Percentiles rank a stretch among this genome's conserved stretches.
Evolutionary conservation across 306 rosid species (phyloP).

Genomic region (Fragaria iinumae): DNA sequence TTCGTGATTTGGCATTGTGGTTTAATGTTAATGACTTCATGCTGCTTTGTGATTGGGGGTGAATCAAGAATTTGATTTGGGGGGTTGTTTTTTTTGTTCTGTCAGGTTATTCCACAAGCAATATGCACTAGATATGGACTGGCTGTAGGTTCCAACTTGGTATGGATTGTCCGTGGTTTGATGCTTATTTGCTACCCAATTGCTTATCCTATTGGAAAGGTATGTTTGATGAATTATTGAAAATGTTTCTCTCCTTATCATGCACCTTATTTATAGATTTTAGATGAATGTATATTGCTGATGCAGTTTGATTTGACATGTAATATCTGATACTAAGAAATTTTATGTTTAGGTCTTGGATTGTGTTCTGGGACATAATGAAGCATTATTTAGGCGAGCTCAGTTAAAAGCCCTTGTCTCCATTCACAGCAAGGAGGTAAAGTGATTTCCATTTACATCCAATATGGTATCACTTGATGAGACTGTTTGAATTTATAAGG

Average conservation of each 20-base stretch:
- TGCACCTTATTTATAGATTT: background rate
- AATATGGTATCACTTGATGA: conserved; percentile 13
- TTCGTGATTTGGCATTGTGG: conserved; percentile 2
- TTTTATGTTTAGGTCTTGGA: conserved; percentile 65
- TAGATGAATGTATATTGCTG: background rate
- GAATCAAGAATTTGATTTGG: conserved; percentile 7
- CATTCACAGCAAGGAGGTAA: conserved; percentile 90
- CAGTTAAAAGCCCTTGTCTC: conserved; percentile 91
- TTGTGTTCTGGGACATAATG: conserved; percentile 76
- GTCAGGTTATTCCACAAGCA: conserved; percentile 95
- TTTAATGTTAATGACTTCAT: conserved; percentile 1
- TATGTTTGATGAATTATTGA: conserved; percentile 19
- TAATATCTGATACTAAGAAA: conserved; percentile 20
- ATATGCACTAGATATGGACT: conserved; percentile 94
- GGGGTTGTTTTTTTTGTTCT: conserved; percentile 1
- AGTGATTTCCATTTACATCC: conserved; percentile 16
- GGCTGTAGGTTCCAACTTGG: conserved; percentile 85
- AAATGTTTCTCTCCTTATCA: background rate
- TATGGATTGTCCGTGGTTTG: conserved; percentile 71
- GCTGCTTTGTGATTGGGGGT: conserved; percentile 6
- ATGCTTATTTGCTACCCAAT: conserved; percentile 92
- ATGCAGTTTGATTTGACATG: background rate
- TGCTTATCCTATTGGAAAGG: conserved; percentile 94
- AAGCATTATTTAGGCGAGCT: conserved; percentile 88
- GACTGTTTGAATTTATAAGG: conserved; percentile 13